Percentiles rank a stretch among this genome's conserved stretches.
phyloP scores from a whole-genome alignment of 768 basidiomycete genomes.

The Boletus rex-veris region DNA sequence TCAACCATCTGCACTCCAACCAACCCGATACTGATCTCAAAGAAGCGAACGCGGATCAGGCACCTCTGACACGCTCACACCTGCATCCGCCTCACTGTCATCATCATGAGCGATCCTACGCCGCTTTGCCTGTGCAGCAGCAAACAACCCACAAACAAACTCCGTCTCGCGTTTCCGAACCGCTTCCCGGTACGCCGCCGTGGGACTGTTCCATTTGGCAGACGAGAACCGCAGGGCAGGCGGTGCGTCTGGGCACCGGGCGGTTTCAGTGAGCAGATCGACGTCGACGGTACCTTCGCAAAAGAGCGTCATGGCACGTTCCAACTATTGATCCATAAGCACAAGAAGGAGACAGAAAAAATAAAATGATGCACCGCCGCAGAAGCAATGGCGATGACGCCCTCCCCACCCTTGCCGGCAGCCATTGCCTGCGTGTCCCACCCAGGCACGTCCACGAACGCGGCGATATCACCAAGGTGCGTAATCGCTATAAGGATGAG shows the following conservation, averaged over 20 bases:
- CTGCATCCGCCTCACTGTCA: not conserved
- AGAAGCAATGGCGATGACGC: constrained; percentile 4
- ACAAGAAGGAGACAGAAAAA: too few relatives aligned
- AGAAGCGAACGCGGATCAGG: not conserved
- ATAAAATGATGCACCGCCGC: not conserved
- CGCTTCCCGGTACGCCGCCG: not conserved
- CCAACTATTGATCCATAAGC: not conserved
- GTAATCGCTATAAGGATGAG: not conserved
- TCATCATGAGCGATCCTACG: not conserved
- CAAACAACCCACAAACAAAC: not conserved
- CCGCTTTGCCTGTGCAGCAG: not conserved
- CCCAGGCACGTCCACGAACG: not conserved
- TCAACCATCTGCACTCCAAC: too few relatives aligned
- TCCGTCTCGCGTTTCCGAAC: not conserved
- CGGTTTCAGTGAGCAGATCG: not conserved
- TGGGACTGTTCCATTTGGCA: not conserved
- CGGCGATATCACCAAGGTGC: not conserved
- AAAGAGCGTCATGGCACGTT: not conserved
- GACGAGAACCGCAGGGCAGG: not conserved
- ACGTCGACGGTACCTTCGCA: not conserved
- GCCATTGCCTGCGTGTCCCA: constrained; percentile 1
- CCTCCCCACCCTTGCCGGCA: not conserved
- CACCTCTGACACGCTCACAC: not conserved
- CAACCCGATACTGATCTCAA: not conserved
- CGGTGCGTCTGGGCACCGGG: not conserved